Evolutionary conservation across 2,329 filamentous ascomycete species (phyloP), one percentile per base, ranked within the genome.

Genomic region (Thielaviopsis euricoi): DNA sequence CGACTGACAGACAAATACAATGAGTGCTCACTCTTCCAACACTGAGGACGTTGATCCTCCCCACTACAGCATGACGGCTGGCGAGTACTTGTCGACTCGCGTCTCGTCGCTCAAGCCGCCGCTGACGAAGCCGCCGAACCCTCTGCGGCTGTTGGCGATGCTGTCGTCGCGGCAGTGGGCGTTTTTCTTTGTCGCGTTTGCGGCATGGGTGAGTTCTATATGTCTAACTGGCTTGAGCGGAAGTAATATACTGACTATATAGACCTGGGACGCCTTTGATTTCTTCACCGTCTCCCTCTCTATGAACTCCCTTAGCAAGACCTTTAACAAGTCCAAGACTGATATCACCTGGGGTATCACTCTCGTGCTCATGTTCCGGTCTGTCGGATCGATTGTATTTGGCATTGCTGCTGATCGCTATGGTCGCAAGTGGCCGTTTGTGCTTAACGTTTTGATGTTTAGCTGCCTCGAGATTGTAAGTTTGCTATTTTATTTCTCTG

Each of bases 341-440:
- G 75, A 84, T 56, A 84, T 91, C 64, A 81, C 82, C 1, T 86
- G 84, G 13, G 85, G 84, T 61, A 88, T 89, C 63, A 89, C 82
- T 22, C 72, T 91, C 26, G 89, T 86, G 0, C 74, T 91, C 15
- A 77, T 91, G 29, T 76, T 90, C 49, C 78, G 87, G 37, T 87
- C 85, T 6, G 71, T 90, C 29, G 88, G 88, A 6, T 86, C 87
- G 4, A 83, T 84, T 21, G 66, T 80, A 65, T 93, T 93, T 62
- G 88, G 88, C 60, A 73, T 91, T 22, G 81, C 85, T 1, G 85
- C 86, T 62, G 88, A 94, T 69, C 82, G 82, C 62, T 93, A 81
- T 67, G 88, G 87, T 5, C 79, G 87, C 57, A 90, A 90, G 71
- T 88, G 85, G 83, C 86, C 86, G 48, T 88, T 90, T 83, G 82